Evolutionary conservation across 257 asterid species (phyloP).

Genomic region (Datura wrightii): DNA sequence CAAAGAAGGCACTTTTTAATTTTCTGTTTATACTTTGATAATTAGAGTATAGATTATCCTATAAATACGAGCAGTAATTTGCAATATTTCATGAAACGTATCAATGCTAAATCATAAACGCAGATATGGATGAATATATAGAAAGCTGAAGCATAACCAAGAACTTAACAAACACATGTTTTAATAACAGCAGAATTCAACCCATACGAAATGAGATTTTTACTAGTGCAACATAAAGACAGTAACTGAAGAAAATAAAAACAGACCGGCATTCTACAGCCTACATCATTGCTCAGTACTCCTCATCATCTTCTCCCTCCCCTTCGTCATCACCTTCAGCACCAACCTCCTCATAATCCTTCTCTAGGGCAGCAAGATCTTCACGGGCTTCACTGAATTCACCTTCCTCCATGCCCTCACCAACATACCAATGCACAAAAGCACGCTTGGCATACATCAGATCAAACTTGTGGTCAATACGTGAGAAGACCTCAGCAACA

Average conservation of each 20-base stretch:
- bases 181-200: neutral
- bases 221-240: neutral
- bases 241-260: neutral
- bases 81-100: neutral
- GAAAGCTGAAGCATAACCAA: neutral
- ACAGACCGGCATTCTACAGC: neutral
- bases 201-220: neutral
- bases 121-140: neutral
- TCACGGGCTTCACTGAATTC: constrained; percentile 34
- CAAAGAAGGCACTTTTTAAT: no score
- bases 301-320: constrained; percentile 26
- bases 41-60: no score
- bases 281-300: constrained; percentile 8
- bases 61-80: no score
- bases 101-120: neutral
- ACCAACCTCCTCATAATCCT: constrained; percentile 39
- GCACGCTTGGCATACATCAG: constrained; percentile 36
- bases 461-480: constrained; percentile 37
- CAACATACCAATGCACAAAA: constrained; percentile 36
- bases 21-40: no score
- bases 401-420: constrained; percentile 40
- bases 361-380: constrained; percentile 34
- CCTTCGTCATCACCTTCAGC: constrained; percentile 32
- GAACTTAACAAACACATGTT: neutral
- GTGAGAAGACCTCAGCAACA: constrained; percentile 38